A percentile compares a stretch with the other conserved stretches of the same genome.
Evolutionary conservation across 2,329 filamentous ascomycete genomes (phyloP).

Genomic region (Talaromyces sp.): DNA sequence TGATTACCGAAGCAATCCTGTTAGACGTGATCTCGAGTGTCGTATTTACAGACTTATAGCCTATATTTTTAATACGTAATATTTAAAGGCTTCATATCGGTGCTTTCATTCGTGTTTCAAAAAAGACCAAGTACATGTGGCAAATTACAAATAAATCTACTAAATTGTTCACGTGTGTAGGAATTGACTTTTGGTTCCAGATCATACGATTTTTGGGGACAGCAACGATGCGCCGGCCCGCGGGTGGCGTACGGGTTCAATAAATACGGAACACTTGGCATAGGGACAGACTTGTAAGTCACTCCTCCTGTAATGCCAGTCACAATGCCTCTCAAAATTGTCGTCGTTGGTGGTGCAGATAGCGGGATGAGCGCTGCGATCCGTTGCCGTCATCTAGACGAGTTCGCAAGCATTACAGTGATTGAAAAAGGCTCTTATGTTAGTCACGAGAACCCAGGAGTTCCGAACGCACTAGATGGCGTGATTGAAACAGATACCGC

Average conservation of each 20-base stretch:
- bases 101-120: background rate
- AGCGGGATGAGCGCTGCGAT: background rate
- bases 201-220: background rate
- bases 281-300: background rate
- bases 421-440: constrained; percentile 2
- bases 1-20: background rate
- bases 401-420: background rate
- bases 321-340: background rate
- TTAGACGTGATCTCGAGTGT: background rate
- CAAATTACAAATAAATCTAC: background rate
- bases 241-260: background rate
- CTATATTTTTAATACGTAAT: background rate
- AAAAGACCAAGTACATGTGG: background rate
- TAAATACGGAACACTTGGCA: background rate
- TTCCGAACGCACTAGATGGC: background rate
- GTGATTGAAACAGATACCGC: constrained; percentile 1
- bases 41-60: background rate
- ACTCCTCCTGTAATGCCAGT: background rate
- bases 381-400: background rate
- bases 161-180: background rate
- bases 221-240: background rate
- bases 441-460: background rate
- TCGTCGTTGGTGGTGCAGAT: background rate
- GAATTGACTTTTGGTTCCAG: background rate
- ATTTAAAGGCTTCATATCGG: background rate